Percentiles rank a stretch among this genome's conserved stretches.
Conservation (phyloP, 768 basidiomycete species). For the Termitomyces sp. region DNA sequence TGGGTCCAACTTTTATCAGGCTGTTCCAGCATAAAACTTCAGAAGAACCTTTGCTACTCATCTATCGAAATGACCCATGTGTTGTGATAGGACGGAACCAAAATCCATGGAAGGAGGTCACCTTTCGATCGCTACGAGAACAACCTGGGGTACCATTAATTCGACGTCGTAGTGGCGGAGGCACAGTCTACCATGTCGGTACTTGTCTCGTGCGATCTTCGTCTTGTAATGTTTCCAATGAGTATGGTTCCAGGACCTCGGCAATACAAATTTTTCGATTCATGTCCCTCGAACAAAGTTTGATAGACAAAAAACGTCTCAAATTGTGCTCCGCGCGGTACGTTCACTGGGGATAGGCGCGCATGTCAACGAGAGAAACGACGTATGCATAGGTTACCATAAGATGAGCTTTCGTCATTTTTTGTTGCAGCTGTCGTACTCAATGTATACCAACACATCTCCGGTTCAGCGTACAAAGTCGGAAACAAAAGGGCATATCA, state of each 20-base stretch:
- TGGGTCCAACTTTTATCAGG: slow-evolving; percentile 15
- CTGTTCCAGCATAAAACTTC: slow-evolving; percentile 69
- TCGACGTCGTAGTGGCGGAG: slow-evolving; percentile 85
- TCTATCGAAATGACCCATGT: slow-evolving; percentile 86
- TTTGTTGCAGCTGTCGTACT: slow-evolving; percentile 1
- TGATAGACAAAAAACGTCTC: slow-evolving; percentile 70
- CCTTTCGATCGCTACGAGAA: slow-evolving; percentile 50
- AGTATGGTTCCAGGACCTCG: slow-evolving; percentile 66
- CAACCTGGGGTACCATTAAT: slow-evolving; percentile 64
- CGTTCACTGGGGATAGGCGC: slow-evolving; percentile 72
- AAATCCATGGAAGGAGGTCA: slow-evolving; percentile 98
- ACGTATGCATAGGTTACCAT: slow-evolving; percentile 75
- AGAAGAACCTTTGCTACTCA: slow-evolving; percentile 65
- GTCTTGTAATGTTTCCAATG: background rate
- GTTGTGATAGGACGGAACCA: slow-evolving; percentile 95
- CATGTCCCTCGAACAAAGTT: slow-evolving; percentile 81
- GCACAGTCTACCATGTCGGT: slow-evolving; percentile 93
- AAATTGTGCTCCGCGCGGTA: slow-evolving; percentile 73
- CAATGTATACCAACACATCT: slow-evolving; percentile 54
- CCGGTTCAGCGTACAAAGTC: slow-evolving; percentile 97
- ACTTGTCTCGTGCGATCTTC: background rate
- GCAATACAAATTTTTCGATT: slow-evolving; percentile 96
- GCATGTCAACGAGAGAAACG: slow-evolving; percentile 82
- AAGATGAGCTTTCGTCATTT: slow-evolving; percentile 66
- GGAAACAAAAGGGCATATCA: slow-evolving; percentile 89